phyloP scores from a whole-genome alignment of 1,139 yeast species.

The Nakaseomyces glabratus region DNA sequence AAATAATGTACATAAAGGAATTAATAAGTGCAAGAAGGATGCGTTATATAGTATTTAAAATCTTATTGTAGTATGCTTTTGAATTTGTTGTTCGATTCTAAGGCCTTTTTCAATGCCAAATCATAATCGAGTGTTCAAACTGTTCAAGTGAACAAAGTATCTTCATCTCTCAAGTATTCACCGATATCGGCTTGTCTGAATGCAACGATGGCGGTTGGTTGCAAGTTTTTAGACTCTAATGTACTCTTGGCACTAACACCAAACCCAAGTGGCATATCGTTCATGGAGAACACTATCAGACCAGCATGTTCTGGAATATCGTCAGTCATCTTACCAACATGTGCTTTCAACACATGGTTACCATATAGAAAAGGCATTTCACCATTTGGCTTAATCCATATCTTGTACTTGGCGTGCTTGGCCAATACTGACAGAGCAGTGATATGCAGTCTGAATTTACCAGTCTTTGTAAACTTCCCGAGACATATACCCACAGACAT shows the following conservation, averaged over 20 bases:
- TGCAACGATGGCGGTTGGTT: slow-evolving; percentile 90
- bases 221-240: slow-evolving; percentile 75
- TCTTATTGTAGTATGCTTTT: too few relatives aligned
- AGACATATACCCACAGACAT: slow-evolving; percentile 91
- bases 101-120: too few relatives aligned
- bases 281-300: slow-evolving; percentile 82
- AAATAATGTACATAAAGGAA: too few relatives aligned
- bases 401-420: slow-evolving; percentile 82
- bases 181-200: slow-evolving; percentile 98
- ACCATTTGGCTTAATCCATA: slow-evolving; percentile 95
- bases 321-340: slow-evolving; percentile 91
- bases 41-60: too few relatives aligned
- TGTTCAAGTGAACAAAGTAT: slow-evolving; percentile 71
- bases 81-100: too few relatives aligned
- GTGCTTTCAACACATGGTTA: slow-evolving; percentile 93
- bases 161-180: slow-evolving; percentile 96
- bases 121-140: too few relatives aligned
- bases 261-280: slow-evolving; percentile 87
- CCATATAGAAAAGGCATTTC: slow-evolving; percentile 98
- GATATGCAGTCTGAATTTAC: slow-evolving; percentile 89
- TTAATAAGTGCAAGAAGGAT: too few relatives aligned
- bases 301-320: slow-evolving; percentile 99
- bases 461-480: slow-evolving; percentile 96
- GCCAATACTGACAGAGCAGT: slow-evolving; percentile 81
- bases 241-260: slow-evolving; percentile 94